Evolutionary conservation across 768 basidiomycete genomes (phyloP).

Genomic region (Sutorius australiensis): DNA sequence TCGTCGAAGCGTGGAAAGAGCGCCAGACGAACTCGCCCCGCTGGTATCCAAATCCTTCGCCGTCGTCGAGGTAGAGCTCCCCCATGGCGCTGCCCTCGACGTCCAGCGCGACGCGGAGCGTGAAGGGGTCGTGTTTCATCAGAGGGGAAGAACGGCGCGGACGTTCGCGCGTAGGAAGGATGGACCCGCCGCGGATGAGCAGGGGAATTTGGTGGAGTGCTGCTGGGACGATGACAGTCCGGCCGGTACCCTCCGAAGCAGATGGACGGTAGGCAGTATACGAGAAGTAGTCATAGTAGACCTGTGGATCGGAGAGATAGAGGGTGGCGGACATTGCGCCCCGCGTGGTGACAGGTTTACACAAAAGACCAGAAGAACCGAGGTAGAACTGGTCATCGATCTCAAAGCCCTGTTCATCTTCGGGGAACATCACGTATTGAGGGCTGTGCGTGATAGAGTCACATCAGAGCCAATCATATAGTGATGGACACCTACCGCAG

Average conservation of each 20-base stretch:
- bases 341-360: conserved; percentile 83
- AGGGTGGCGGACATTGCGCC: conserved; percentile 66
- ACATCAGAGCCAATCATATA: background rate
- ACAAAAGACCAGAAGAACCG: conserved; percentile 81
- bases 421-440: conserved; percentile 93
- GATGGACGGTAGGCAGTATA: conserved; percentile 63
- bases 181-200: conserved; percentile 86
- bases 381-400: conserved; percentile 95
- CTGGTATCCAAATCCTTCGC: conserved; percentile 72
- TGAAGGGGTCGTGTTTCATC: conserved; percentile 93
- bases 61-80: conserved; percentile 94
- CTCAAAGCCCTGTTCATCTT: conserved; percentile 78
- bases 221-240: conserved; percentile 70
- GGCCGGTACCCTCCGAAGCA: conserved; percentile 43
- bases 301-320: conserved; percentile 86
- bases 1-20: conserved; percentile 57
- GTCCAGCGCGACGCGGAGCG: conserved; percentile 77
- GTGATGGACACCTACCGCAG: conserved; percentile 52
- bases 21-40: conserved; percentile 85
- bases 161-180: conserved; percentile 83
- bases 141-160: conserved; percentile 80
- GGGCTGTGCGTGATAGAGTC: conserved; percentile 50
- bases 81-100: conserved; percentile 59
- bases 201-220: conserved; percentile 79
- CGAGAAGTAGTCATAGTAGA: conserved; percentile 94